phyloP scores from a whole-genome alignment of 2,329 filamentous ascomycete species.

The Hypoxylon sp. region DNA sequence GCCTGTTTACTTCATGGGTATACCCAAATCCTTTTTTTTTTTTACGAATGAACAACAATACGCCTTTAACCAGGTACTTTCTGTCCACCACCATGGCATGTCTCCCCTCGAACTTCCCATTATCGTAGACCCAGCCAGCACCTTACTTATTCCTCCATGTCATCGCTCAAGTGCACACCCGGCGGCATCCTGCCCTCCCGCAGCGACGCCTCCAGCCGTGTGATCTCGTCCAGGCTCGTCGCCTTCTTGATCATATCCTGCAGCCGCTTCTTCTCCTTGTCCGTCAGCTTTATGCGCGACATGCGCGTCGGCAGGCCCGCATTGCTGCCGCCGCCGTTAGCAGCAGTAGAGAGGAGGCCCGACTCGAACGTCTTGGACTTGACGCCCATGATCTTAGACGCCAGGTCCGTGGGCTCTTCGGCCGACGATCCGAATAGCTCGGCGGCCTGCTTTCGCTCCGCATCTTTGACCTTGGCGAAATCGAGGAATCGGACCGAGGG shows the following conservation, averaged over 20 bases:
- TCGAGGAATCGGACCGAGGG: slow-evolving; percentile 90
- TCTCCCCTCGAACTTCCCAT: neutral
- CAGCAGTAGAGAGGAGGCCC: slow-evolving; percentile 47
- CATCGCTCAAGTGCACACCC: slow-evolving; percentile 67
- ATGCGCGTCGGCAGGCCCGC: slow-evolving; percentile 68
- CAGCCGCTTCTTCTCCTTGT: slow-evolving; percentile 85
- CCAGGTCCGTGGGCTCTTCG: slow-evolving; percentile 82
- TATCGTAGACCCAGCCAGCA: neutral
- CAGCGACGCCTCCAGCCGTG: slow-evolving; percentile 88
- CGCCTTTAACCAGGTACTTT: slow-evolving; percentile 9
- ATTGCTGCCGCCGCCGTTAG: slow-evolving; percentile 60
- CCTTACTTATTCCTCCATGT: slow-evolving; percentile 71
- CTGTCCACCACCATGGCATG: neutral
- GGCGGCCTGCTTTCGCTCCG: slow-evolving; percentile 78
- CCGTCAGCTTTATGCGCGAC: slow-evolving; percentile 85
- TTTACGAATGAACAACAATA: slow-evolving; percentile 26
- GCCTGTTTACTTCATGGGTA: slow-evolving; percentile 45
- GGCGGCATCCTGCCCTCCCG: slow-evolving; percentile 87
- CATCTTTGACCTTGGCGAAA: slow-evolving; percentile 89
- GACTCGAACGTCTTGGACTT: slow-evolving; percentile 82
- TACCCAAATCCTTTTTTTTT: slow-evolving; percentile 39
- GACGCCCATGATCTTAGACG: slow-evolving; percentile 84
- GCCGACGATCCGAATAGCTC: slow-evolving; percentile 87
- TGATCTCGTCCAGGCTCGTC: slow-evolving; percentile 90
- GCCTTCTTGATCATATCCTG: slow-evolving; percentile 90